Percentiles rank a stretch among this genome's conserved stretches.
These are phyloP conservation scores for Bimuria novae-zelandiae DNA, from an alignment of 2,329 filamentous ascomycete genomes.

Conservation along the genomic window DNA sequence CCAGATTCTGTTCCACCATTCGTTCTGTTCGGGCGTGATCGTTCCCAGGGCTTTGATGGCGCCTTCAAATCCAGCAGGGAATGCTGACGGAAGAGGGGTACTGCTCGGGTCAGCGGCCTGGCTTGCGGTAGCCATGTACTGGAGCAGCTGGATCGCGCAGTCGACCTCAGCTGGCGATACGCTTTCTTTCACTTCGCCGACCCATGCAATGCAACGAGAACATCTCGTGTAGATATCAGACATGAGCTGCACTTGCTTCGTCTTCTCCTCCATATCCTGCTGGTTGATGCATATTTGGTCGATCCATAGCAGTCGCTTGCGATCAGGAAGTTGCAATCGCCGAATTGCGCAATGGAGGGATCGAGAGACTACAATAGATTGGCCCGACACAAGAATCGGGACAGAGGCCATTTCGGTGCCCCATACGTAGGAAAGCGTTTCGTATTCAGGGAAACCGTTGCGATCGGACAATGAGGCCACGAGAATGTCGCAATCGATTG, in stretches of 20 bases:
- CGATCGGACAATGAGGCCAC: background rate
- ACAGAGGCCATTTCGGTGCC: background rate
- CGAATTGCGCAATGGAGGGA: background rate
- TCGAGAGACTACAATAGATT: background rate
- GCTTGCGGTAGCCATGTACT: background rate
- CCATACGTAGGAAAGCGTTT: slow-evolving; percentile 2
- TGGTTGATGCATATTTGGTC: slow-evolving; percentile 3
- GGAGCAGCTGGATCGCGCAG: background rate
- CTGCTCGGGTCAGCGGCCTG: background rate
- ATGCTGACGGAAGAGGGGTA: background rate
- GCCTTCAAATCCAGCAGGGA: background rate
- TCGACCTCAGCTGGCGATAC: background rate
- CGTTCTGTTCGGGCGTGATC: background rate
- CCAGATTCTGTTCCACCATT: background rate
- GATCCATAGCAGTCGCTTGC: background rate
- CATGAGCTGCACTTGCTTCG: background rate
- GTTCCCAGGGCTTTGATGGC: background rate
- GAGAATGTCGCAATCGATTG: background rate
- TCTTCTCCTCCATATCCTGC: background rate
- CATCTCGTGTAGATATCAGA: slow-evolving; percentile 1
- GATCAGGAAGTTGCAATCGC: background rate
- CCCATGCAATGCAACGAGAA: background rate
- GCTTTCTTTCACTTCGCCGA: background rate
- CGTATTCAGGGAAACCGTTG: background rate
- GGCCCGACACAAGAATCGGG: background rate